Base-by-base conservation (phyloP, 192 early-diverging fungal genomes). In the Helicostylum pulchrum region DNA sequence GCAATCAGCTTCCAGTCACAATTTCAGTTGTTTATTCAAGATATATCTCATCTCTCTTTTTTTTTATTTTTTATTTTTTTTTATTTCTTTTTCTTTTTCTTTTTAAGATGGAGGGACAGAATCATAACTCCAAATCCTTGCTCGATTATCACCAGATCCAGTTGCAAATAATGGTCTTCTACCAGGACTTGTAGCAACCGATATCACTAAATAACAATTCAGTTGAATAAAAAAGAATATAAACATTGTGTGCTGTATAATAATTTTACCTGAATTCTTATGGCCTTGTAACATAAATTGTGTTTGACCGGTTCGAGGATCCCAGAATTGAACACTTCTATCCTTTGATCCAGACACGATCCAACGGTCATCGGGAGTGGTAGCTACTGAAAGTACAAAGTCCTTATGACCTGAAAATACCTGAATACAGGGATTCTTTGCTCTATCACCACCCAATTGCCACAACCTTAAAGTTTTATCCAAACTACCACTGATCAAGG, bases 331-430 rank as follows among this genome's bases (percentile, higher is more conserved):
- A 53, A 99, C 94, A 14, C 83, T 84, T 62, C 94, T 87, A 73
- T 97, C 95, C 73, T 98, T 95, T 71, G 89, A 90, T 42, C 93
- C 92, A 64, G 90, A 90, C 17, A 95, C 90, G 12, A 96, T 86
- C 92, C 93, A 98, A 70, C 92, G 87, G 53, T 85, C 89, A 71
- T 89, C 87, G 0, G 89, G 85, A 45, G 89, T 87, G 49, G 85
- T 91, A 0, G 92, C 95, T 9, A 99, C 96, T 0, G 92, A 95
- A 26, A 99, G 82, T 12, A 99, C 96, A 91, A 94, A 99, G 78
- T 99, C 96, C 76, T 89, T 80, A 63, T 94, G 91, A 17, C 80
- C 85, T 1, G 54, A 76, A 47, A 82, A 81, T 0, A 78, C 79
- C 45, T 61, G 60, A 46, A 80, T 80, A 61, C 78, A 77, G 5